phyloP scores from a whole-genome alignment of 345 rosid genomes.

The Eutrema japonicum region DNA sequence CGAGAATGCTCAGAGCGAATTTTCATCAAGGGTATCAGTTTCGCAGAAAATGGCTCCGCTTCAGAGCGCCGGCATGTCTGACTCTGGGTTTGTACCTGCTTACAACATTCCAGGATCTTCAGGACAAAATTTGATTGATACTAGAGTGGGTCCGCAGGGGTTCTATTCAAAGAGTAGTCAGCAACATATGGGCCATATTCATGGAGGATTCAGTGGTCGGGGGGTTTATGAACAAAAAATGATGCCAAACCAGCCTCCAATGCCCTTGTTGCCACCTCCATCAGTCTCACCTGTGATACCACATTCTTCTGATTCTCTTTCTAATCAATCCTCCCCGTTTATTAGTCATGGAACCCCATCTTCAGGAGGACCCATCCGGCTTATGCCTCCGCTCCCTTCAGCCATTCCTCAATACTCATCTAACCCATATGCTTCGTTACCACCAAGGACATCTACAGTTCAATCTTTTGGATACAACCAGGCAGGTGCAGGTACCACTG shows the following conservation, averaged over 20 bases:
- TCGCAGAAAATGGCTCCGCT: constrained; percentile 58
- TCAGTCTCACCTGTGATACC: constrained; percentile 54
- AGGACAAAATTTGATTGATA: constrained; percentile 56
- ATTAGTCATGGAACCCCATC: constrained; percentile 54
- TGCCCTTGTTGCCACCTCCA: constrained; percentile 93
- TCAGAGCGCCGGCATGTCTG: constrained; percentile 51
- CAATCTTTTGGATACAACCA: constrained; percentile 66
- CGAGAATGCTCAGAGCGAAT: constrained; percentile 82
- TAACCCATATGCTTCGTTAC: constrained; percentile 63
- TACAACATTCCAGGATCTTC: constrained; percentile 56
- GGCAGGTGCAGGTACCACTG: constrained; percentile 56
- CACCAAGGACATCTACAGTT: constrained; percentile 60
- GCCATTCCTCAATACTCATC: constrained; percentile 86
- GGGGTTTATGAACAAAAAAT: constrained; percentile 75
- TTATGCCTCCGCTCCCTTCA: constrained; percentile 84
- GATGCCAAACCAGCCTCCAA: constrained; percentile 78
- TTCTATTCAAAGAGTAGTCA: constrained; percentile 67
- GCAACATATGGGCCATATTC: constrained; percentile 54
- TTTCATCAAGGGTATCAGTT: constrained; percentile 87
- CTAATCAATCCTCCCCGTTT: constrained; percentile 58
- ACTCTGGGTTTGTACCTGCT: constrained; percentile 58
- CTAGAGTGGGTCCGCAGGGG: constrained; percentile 66
- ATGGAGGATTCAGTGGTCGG: constrained; percentile 54
- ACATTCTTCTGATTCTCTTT: constrained; percentile 58
- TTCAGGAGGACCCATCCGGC: constrained; percentile 75